phyloP scores from a whole-genome alignment of 2,329 filamentous ascomycete species.

The Exophiala sp. region DNA sequence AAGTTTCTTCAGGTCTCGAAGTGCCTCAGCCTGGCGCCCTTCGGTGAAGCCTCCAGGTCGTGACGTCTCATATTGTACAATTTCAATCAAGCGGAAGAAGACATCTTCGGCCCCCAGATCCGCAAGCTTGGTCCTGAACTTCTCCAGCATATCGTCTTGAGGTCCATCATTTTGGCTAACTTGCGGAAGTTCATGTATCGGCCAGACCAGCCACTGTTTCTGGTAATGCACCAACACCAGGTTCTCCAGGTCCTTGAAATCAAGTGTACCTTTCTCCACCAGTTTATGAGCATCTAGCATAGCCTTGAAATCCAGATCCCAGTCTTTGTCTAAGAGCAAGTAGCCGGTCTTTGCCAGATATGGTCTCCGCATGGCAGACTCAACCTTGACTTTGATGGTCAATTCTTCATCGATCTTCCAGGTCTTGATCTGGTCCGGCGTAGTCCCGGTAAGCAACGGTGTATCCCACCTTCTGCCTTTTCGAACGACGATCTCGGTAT shows the following conservation, averaged over 20 bases:
- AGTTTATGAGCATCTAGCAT: constrained; percentile 71
- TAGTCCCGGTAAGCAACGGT: constrained; percentile 41
- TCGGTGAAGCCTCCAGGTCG: constrained; percentile 70
- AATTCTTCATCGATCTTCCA: constrained; percentile 47
- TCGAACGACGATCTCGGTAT: constrained; percentile 73
- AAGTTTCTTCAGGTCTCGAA: constrained; percentile 66
- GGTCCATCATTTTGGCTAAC: constrained; percentile 41
- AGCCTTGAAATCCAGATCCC: constrained; percentile 77
- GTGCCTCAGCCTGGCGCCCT: constrained; percentile 66
- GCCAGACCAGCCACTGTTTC: constrained; percentile 63
- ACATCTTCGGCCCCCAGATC: constrained; percentile 77
- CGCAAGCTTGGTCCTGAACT: constrained; percentile 69
- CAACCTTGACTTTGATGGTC: constrained; percentile 51
- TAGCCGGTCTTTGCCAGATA: constrained; percentile 78
- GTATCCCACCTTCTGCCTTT: constrained; percentile 68
- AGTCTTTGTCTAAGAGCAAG: constrained; percentile 74
- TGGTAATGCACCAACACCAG: constrained; percentile 55
- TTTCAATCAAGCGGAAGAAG: constrained; percentile 89
- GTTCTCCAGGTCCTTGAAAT: constrained; percentile 62
- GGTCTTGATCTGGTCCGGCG: constrained; percentile 34
- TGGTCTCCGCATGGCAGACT: constrained; percentile 62
- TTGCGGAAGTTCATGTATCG: constrained; percentile 49
- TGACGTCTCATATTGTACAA: constrained; percentile 80
- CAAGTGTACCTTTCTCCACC: constrained; percentile 50
- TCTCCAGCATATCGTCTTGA: constrained; percentile 68